These are phyloP conservation scores for Fonsecaea monophora DNA, from an alignment of 2,329 filamentous ascomycete genomes.

Conservation along the genomic window DNA sequence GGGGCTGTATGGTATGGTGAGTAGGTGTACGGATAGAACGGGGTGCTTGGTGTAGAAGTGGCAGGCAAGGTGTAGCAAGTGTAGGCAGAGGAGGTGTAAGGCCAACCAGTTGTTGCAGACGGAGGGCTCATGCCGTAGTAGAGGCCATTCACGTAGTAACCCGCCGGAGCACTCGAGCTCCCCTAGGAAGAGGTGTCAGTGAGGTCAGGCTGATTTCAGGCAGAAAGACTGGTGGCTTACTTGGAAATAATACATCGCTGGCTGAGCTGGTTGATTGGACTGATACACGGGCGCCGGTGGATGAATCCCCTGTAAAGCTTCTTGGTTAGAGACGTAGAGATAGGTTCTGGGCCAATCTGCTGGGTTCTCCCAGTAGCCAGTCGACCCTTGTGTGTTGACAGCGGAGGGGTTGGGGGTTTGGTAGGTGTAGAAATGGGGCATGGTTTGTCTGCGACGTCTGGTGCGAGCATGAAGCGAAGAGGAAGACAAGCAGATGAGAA, in stretches of 20 bases:
- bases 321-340: conserved; percentile 37
- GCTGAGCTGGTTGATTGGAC: conserved; percentile 32
- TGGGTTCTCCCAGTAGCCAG: conserved; percentile 33
- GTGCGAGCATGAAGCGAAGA: conserved; percentile 18
- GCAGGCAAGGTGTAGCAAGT: conserved; percentile 33
- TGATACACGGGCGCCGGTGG: conserved; percentile 39
- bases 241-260: conserved; percentile 35
- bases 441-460: conserved; percentile 11
- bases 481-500: neutral
- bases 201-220: neutral
- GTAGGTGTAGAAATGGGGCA: conserved; percentile 36
- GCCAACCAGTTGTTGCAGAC: conserved; percentile 38
- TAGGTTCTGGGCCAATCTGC: conserved; percentile 38
- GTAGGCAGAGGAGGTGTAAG: conserved; percentile 36
- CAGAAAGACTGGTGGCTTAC: conserved; percentile 20
- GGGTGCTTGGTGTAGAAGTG: conserved; percentile 28
- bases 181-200: conserved; percentile 32
- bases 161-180: conserved; percentile 29
- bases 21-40: conserved; percentile 29
- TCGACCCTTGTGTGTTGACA: conserved; percentile 21
- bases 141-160: conserved; percentile 38
- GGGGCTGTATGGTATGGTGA: conserved; percentile 38
- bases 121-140: conserved; percentile 32
- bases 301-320: conserved; percentile 38
- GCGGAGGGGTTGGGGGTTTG: conserved; percentile 34